Conservation (phyloP, 2,329 filamentous ascomycete species). For the Colletotrichum coccodes region DNA sequence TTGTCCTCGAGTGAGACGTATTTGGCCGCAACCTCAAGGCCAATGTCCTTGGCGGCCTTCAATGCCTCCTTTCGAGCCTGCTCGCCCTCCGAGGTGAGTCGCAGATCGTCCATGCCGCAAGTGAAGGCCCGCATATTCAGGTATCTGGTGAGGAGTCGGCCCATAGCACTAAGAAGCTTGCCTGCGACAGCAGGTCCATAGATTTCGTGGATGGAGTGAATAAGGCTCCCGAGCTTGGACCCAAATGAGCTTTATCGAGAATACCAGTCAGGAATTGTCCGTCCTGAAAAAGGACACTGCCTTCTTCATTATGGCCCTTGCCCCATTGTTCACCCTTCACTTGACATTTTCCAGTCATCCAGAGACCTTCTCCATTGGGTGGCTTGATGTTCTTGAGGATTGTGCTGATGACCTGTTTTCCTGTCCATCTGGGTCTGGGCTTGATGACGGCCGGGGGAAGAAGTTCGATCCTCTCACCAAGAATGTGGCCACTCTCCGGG, state of each 20-base stretch:
- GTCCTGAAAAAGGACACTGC: slow-evolving; percentile 81
- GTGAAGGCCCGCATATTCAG: slow-evolving; percentile 95
- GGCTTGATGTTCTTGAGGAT: slow-evolving; percentile 94
- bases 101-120: slow-evolving; percentile 96
- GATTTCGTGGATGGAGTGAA: slow-evolving; percentile 92
- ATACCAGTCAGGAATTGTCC: slow-evolving; percentile 92
- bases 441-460: slow-evolving; percentile 85
- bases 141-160: slow-evolving; percentile 87
- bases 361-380: slow-evolving; percentile 77
- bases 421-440: slow-evolving; percentile 87
- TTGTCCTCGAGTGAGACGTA: slow-evolving; percentile 85
- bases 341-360: slow-evolving; percentile 81
- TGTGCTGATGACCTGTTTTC: slow-evolving; percentile 94
- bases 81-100: slow-evolving; percentile 85
- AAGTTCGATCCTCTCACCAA: slow-evolving; percentile 82
- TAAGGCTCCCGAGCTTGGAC: slow-evolving; percentile 84
- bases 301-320: slow-evolving; percentile 75
- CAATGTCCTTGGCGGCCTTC: slow-evolving; percentile 72
- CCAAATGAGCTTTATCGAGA: slow-evolving; percentile 94
- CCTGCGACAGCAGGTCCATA: slow-evolving; percentile 91
- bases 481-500: slow-evolving; percentile 90
- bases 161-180: slow-evolving; percentile 87
- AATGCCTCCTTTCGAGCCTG: slow-evolving; percentile 75
- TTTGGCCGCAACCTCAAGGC: slow-evolving; percentile 82
- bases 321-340: slow-evolving; percentile 87